These are phyloP conservation scores for Liquidambar formosana DNA, from an alignment of 164 flowering plant species.

Conservation along the genomic window DNA sequence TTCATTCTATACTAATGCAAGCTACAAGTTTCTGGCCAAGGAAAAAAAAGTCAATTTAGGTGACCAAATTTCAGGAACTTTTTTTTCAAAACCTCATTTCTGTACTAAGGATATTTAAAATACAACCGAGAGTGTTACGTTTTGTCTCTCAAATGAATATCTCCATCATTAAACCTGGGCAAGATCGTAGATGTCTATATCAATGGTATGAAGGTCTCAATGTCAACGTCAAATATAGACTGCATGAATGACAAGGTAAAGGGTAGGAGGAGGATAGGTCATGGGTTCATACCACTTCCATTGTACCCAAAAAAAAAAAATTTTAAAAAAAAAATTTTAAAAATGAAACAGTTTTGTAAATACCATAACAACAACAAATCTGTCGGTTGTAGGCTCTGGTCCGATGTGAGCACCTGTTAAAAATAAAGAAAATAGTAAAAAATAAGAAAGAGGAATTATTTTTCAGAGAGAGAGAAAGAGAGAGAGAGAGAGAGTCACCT, in stretches of 20 bases:
- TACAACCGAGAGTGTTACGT: neutral
- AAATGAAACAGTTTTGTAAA: neutral
- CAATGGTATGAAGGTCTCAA: too few relatives aligned
- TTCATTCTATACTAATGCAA: neutral
- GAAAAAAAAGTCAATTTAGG: neutral
- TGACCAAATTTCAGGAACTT: neutral
- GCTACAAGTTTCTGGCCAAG: neutral
- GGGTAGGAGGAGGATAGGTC: too few relatives aligned
- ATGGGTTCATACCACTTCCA: too few relatives aligned
- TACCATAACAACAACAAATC: slow-evolving; percentile 98
- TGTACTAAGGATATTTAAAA: neutral
- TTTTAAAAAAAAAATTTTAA: neutral
- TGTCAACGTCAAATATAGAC: too few relatives aligned
- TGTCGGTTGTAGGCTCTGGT: slow-evolving; percentile 97
- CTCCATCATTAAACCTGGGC: too few relatives aligned
- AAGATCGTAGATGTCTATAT: neutral
- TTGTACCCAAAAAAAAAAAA: neutral
- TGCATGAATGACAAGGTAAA: too few relatives aligned
- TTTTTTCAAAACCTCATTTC: neutral
- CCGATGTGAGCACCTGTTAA: slow-evolving; percentile 92
- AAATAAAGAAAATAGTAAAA: slow-evolving; percentile 11
- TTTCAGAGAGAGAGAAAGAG: slow-evolving; percentile 3
- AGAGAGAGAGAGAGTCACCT: slow-evolving; percentile 42
- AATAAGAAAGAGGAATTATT: neutral
- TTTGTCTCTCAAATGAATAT: neutral